Conservation (phyloP, 2,329 filamentous ascomycete species). For the Fusarium sp. region DNA sequence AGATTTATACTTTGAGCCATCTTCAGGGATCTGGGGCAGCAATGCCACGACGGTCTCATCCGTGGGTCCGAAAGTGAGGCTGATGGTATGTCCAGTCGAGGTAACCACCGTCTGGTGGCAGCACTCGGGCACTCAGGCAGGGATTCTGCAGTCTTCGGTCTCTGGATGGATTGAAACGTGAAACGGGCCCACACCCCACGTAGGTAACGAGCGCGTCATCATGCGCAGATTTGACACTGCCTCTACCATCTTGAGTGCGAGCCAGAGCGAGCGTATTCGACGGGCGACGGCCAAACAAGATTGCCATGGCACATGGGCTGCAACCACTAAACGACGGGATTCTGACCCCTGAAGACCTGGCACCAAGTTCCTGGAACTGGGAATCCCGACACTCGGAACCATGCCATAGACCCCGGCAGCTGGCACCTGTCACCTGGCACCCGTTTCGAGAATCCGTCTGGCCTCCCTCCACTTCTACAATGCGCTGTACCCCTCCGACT, state of each 20-base stretch:
- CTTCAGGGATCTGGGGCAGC: constrained; percentile 21
- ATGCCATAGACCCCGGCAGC: constrained; percentile 10
- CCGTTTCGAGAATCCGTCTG: constrained; percentile 6
- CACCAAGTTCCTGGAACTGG: constrained; percentile 25
- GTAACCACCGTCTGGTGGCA: constrained; percentile 20
- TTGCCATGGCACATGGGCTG: constrained; percentile 35
- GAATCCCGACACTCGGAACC: constrained; percentile 14
- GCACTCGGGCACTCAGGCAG: constrained; percentile 21
- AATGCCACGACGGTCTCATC: constrained; percentile 32
- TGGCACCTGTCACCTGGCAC: constrained; percentile 14
- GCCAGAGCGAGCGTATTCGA: constrained; percentile 7
- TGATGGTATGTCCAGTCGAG: constrained; percentile 29
- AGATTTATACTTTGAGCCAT: constrained; percentile 41
- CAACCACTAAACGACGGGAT: constrained; percentile 1
- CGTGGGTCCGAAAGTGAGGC: constrained; percentile 40
- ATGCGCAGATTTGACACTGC: constrained; percentile 24
- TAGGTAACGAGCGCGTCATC: constrained; percentile 19
- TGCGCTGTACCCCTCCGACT: constrained; percentile 7
- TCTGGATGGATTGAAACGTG: constrained; percentile 39
- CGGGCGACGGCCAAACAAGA: background rate
- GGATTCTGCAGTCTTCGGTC: constrained; percentile 31
- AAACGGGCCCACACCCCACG: constrained; percentile 41
- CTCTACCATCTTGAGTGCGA: constrained; percentile 8
- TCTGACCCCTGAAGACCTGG: constrained; percentile 11
- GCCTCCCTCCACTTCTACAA: constrained; percentile 5